Percentiles rank a stretch among this genome's conserved stretches.
These are phyloP conservation scores for Flaveria bidentis DNA, from an alignment of 129 eudicot species.

Conservation along the genomic window DNA sequence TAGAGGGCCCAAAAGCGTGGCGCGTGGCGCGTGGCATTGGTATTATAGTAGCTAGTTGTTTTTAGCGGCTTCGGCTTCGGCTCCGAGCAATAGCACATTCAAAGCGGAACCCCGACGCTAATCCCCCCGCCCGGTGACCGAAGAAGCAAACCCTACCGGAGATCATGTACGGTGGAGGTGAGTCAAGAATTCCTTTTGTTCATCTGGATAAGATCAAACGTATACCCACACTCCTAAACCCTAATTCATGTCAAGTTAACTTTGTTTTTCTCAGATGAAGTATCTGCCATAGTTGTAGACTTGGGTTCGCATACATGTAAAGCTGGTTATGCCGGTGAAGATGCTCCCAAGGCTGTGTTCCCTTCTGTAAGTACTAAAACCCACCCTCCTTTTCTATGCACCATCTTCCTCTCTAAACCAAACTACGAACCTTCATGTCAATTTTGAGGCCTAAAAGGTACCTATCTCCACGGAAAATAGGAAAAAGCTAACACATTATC, in stretches of 20 bases:
- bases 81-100: conserved; percentile 14
- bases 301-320: conserved; percentile 95
- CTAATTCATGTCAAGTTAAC: not conserved
- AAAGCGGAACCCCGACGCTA: conserved; percentile 20
- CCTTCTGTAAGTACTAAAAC: conserved; percentile 64
- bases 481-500: not conserved
- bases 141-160: conserved; percentile 26
- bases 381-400: not conserved
- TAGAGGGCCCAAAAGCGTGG: too few relatives aligned
- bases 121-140: conserved; percentile 30
- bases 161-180: conserved; percentile 69
- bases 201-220: not conserved
- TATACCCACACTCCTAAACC: conserved; percentile 6
- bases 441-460: not conserved
- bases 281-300: conserved; percentile 90
- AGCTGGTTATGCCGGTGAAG: conserved; percentile 99
- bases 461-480: too few relatives aligned
- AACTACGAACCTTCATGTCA: not conserved
- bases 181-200: not conserved
- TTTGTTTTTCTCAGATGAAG: conserved; percentile 66
- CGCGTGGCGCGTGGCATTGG: too few relatives aligned
- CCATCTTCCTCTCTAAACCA: not conserved
- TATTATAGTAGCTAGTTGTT: not conserved
- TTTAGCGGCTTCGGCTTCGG: not conserved
- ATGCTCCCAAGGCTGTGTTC: conserved; percentile 94